These are phyloP conservation scores for Umbelopsis sp. DNA, from an alignment of 192 early-diverging fungal species.

Conservation along the genomic window DNA sequence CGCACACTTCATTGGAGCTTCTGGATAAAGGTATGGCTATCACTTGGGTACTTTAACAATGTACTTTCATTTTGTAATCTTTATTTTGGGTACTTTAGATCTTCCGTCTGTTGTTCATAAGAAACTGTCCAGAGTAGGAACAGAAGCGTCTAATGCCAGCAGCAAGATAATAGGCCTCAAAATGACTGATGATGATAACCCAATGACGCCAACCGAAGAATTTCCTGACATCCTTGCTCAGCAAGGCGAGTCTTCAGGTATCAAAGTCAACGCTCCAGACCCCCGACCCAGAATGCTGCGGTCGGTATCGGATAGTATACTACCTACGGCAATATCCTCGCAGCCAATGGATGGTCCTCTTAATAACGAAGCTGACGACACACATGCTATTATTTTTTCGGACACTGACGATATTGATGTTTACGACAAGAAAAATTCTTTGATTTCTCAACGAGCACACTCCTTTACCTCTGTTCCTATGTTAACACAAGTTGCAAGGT, in stretches of 20 bases:
- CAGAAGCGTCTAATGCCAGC: neutral
- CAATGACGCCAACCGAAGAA: neutral
- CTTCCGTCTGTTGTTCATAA: neutral
- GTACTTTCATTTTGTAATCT: neutral
- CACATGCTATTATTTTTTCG: neutral
- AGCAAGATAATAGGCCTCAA: neutral
- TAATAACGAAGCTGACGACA: neutral
- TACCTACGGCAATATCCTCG: neutral
- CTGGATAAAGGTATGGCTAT: neutral
- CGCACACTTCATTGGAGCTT: neutral
- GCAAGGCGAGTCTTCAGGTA: neutral
- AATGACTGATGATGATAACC: neutral
- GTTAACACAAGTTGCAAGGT: conserved; percentile 1
- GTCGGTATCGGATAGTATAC: neutral
- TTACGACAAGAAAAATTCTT: neutral
- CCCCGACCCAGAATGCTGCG: neutral
- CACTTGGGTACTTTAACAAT: neutral
- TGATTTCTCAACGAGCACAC: neutral
- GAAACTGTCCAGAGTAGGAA: neutral
- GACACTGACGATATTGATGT: conserved; percentile 1
- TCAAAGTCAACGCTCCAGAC: neutral
- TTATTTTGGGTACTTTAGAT: neutral
- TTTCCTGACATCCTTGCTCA: neutral
- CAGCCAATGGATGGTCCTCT: neutral
- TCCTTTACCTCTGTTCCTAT: conserved; percentile 8